A percentile compares a stretch with the other conserved stretches of the same genome.
Conservation (phyloP, 805 yeast species). For the Zygosaccharomyces pseudorouxii region DNA sequence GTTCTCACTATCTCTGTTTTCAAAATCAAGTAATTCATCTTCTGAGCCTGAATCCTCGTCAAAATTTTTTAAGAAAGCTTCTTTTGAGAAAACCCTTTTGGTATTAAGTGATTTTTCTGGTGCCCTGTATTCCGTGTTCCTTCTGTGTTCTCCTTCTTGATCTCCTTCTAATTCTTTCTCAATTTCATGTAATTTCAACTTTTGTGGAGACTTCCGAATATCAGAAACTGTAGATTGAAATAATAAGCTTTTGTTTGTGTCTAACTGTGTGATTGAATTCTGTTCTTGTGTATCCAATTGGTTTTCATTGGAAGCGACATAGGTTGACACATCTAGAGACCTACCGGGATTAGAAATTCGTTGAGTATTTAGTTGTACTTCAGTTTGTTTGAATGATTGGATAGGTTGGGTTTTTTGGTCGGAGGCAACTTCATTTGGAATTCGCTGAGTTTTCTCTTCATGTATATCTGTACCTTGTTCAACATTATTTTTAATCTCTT, state of each 20-base stretch:
- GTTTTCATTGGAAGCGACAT: neutral
- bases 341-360: neutral
- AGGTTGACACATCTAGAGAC: neutral
- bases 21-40: neutral
- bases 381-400: neutral
- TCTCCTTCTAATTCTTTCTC: constrained; percentile 15
- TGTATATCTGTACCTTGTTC: neutral
- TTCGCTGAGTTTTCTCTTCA: neutral
- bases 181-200: constrained; percentile 18
- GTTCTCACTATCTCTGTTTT: neutral
- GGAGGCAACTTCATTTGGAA: neutral
- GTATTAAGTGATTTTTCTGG: neutral
- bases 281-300: neutral
- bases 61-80: constrained; percentile 22
- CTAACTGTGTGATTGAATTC: neutral
- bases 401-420: neutral
- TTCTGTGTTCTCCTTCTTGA: neutral
- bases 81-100: constrained; percentile 17
- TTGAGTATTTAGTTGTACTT: neutral
- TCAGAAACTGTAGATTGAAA: constrained; percentile 7
- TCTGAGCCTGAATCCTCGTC: constrained; percentile 14
- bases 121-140: constrained; percentile 7
- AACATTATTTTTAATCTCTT: neutral
- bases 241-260: neutral
- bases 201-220: neutral